Base-by-base conservation (phyloP, 495 filamentous ascomycete species). In the Xylaria bambusicola region DNA sequence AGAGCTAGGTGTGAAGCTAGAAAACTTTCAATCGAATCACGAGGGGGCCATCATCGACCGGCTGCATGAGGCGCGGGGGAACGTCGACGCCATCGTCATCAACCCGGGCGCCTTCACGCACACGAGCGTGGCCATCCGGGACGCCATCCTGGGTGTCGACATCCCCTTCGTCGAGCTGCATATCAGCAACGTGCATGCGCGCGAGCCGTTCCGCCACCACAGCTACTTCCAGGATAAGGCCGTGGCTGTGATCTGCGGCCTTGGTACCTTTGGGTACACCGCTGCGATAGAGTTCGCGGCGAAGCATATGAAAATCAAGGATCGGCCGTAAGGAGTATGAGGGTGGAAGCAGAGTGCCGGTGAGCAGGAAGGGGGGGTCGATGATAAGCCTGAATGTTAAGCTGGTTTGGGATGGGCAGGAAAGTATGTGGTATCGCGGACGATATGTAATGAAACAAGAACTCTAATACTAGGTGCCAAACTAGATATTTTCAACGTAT, bases 151-250 rank as follows among this genome's bases (percentile, higher is more conserved):
- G 6, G 85, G 81, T 12, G 84, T 89, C 0, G 72, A 66, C 7
- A 84, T 88, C 23, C 86, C 87, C 0, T 90, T 90, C 59, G 78
- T 91, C 35, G 88, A 91, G 76, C 64, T 88, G 13, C 88, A 91
- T 71, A 80, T 88, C 51, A 84, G 72, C 42, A 90, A 90, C 70
- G 79, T 89, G 7, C 85, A 91, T 70, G 80, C 80, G 49, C 68
- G 88, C 10, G 87, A 89, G 75, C 61, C 76, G 8, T 90, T 77
- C 61, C 75, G 87, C 57, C 77, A 84, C 57, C 83, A 87, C 44
- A 86, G 83, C 54, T 89, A 84, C 63, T 77, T 90, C 40, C 85
- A 82, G 63, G 88, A 91, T 71, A 89, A 88, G 74, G 88, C 88
- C 12, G 77, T 78, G 45, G 86, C 80, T 0, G 80, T 88, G 36